Evolutionary conservation across 176 grass and related monocot genomes (phyloP).

Genomic region (Hordeum vulgare): DNA sequence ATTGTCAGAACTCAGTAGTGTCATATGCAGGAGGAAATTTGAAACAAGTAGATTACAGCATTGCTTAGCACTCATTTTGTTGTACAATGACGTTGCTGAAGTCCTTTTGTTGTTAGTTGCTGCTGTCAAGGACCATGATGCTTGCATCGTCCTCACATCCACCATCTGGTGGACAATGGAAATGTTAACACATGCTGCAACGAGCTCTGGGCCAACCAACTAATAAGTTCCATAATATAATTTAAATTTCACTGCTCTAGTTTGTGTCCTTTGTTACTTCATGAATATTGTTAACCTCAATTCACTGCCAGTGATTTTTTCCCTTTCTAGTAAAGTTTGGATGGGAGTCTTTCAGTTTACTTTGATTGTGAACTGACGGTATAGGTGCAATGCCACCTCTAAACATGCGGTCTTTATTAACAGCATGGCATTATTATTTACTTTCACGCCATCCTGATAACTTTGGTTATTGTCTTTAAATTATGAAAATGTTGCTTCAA

Average conservation of each 20-base stretch:
- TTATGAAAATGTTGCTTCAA: constrained; percentile 4
- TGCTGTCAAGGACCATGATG: background rate
- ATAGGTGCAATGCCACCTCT: background rate
- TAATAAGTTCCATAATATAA: background rate
- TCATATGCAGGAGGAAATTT: background rate
- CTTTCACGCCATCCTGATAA: background rate
- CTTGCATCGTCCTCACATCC: background rate
- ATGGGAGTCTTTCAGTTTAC: background rate
- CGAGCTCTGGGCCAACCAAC: background rate
- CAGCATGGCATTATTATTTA: background rate
- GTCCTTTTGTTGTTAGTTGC: background rate
- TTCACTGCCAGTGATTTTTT: background rate
- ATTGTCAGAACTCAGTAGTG: background rate
- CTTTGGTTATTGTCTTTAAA: background rate
- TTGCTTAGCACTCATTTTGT: background rate
- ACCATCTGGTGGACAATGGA: background rate
- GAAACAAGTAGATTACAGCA: constrained; percentile 4
- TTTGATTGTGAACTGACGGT: background rate
- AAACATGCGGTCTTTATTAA: background rate
- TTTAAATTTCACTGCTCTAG: background rate
- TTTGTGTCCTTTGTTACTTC: background rate
- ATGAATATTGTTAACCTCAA: background rate
- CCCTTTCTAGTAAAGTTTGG: background rate
- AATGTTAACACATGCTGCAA: background rate
- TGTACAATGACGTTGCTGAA: background rate